Conservation (phyloP, 768 basidiomycete genomes). For the Heimioporus sp. region DNA sequence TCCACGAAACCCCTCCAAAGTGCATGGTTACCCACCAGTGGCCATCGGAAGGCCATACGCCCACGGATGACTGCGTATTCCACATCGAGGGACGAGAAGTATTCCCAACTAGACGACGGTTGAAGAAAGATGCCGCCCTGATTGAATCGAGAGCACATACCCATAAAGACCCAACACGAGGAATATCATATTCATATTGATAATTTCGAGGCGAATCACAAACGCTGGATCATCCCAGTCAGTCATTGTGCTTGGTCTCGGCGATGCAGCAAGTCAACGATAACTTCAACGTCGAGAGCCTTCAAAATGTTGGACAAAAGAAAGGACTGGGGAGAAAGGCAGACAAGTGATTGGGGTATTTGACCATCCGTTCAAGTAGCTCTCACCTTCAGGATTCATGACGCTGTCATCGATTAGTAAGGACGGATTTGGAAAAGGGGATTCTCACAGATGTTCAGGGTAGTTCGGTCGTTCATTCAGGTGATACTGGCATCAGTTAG, state of each 20-base stretch:
- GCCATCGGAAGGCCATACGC: slow-evolving; percentile 24
- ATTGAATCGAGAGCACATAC: slow-evolving; percentile 4
- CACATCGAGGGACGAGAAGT: slow-evolving; percentile 13
- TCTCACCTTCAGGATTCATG: background rate
- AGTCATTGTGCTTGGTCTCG: slow-evolving; percentile 14
- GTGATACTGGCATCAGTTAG: background rate
- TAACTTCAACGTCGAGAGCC: background rate
- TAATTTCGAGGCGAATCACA: background rate
- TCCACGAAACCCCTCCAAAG: background rate
- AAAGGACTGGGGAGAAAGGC: too few relatives aligned
- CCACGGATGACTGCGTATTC: slow-evolving; percentile 25
- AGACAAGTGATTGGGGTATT: background rate
- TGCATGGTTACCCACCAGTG: slow-evolving; percentile 15
- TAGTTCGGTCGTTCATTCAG: background rate
- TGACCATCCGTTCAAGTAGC: background rate
- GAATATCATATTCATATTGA: slow-evolving; percentile 9
- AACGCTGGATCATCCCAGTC: slow-evolving; percentile 15
- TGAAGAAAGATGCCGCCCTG: background rate
- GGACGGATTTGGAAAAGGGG: slow-evolving; percentile 1
- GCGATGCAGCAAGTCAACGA: background rate
- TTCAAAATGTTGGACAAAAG: too few relatives aligned
- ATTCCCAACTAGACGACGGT: slow-evolving; percentile 22
- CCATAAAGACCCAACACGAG: slow-evolving; percentile 23
- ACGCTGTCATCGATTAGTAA: background rate
- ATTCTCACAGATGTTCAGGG: slow-evolving; percentile 11